phyloP scores from a whole-genome alignment of 495 filamentous ascomycete species.

The Aspergillus haitiensis region DNA sequence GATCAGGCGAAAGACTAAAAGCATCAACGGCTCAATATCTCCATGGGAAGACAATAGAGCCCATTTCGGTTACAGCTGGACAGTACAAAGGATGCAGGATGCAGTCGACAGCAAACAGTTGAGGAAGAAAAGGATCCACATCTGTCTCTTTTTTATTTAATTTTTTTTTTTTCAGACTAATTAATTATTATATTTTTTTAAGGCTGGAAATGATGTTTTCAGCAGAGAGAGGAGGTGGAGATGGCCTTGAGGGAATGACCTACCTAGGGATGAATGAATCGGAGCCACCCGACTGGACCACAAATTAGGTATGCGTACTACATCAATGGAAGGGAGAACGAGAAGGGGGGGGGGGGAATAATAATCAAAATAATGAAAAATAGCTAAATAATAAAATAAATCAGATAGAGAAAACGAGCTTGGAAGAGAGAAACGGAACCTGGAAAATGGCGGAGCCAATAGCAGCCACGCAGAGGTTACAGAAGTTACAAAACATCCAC shows the following conservation, averaged over 20 bases:
- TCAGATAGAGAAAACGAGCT: conserved; percentile 17
- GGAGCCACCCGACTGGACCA: conserved; percentile 34
- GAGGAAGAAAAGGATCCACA: conserved; percentile 27
- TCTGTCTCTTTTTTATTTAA: conserved; percentile 15
- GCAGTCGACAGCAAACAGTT: conserved; percentile 45
- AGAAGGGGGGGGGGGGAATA: conserved; percentile 11
- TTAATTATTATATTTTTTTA: conserved; percentile 25
- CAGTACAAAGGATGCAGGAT: conserved; percentile 35
- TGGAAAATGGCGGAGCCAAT: conserved; percentile 39
- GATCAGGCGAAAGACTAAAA: conserved; percentile 44
- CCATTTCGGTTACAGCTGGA: conserved; percentile 49
- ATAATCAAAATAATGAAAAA: conserved; percentile 17
- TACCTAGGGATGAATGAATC: conserved; percentile 30
- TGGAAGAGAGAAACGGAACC: conserved; percentile 26
- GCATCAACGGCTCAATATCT: conserved; percentile 40
- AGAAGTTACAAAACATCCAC: conserved; percentile 18
- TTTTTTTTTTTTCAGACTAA: conserved; percentile 19
- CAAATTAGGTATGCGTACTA: conserved; percentile 19
- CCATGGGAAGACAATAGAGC: conserved; percentile 26
- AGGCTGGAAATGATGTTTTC: conserved; percentile 23
- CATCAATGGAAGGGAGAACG: conserved; percentile 22
- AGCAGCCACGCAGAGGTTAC: conserved; percentile 17
- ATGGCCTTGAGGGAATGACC: conserved; percentile 10
- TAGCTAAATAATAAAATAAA: conserved; percentile 14
- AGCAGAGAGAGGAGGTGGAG: conserved; percentile 23